Evolutionary conservation across 31 red algal species (phyloP).

Genomic region (Endocladia muricata): DNA sequence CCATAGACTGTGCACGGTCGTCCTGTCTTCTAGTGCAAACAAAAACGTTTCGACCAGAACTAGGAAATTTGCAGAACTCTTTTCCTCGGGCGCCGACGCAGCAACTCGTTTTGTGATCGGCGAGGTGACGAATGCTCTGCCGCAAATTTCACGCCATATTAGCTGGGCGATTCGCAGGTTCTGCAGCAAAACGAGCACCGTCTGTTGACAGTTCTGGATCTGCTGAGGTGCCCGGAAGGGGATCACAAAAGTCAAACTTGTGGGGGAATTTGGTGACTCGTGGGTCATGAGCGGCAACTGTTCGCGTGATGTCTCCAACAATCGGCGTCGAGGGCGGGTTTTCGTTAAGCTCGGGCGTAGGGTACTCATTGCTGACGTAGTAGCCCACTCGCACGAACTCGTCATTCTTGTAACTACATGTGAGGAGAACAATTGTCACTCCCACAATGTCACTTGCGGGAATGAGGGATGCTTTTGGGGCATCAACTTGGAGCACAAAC

Average conservation of each 20-base stretch:
- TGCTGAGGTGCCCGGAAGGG: conserved; percentile 21
- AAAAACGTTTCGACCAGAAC: too few species aligned
- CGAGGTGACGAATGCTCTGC: too few species aligned
- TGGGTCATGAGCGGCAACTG: conserved; percentile 79
- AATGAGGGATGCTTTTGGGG: conserved; percentile 71
- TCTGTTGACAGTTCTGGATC: conserved; percentile 60
- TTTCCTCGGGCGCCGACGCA: too few species aligned
- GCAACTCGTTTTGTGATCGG: too few species aligned
- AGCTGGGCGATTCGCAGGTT: conserved; percentile 3
- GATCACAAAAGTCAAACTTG: conserved; percentile 79
- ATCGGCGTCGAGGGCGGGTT: conserved; percentile 58
- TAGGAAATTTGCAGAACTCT: too few species aligned
- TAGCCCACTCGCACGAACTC: conserved; percentile 98
- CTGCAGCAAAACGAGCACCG: conserved; percentile 45
- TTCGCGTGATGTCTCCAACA: conserved; percentile 67
- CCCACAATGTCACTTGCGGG: conserved; percentile 73
- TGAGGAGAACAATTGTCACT: conserved; percentile 91
- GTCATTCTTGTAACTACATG: conserved; percentile 76
- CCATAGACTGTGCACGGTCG: too few species aligned
- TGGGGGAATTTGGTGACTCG: conserved; percentile 90
- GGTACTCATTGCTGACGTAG: conserved; percentile 96
- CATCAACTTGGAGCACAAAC: conserved; percentile 88
- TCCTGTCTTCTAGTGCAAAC: too few species aligned
- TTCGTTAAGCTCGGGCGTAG: conserved; percentile 49
- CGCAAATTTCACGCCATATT: conserved; percentile 63